phyloP scores from a whole-genome alignment of 176 grass and related monocot genomes.

The Ananas comosus region DNA sequence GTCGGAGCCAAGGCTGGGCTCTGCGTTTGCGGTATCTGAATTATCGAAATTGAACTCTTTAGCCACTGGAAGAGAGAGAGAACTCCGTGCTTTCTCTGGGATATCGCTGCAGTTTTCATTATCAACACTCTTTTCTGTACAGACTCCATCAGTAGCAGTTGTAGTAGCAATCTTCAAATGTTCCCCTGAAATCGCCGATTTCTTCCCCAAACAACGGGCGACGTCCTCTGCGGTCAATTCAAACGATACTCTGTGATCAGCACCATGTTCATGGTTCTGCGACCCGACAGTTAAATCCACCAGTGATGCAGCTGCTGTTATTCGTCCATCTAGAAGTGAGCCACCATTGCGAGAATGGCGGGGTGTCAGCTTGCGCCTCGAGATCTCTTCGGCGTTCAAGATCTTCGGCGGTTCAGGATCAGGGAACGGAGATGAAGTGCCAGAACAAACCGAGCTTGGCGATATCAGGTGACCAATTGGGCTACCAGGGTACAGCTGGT shows the following conservation, averaged over 20 bases:
- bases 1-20: constrained; percentile 40
- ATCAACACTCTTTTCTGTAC: constrained; percentile 17
- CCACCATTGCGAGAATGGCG: constrained; percentile 54
- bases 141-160: constrained; percentile 17
- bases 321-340: constrained; percentile 67
- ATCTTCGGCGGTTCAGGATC: constrained; percentile 62
- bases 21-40: constrained; percentile 25
- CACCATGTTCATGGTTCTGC: constrained; percentile 56
- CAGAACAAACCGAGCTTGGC: constrained; percentile 67
- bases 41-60: constrained; percentile 96
- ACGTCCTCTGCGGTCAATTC: constrained; percentile 88
- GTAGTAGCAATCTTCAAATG: constrained; percentile 1
- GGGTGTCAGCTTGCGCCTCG: constrained; percentile 60
- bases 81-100: constrained; percentile 62
- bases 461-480: constrained; percentile 65
- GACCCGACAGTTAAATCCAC: constrained; percentile 42
- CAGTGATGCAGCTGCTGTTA: constrained; percentile 49
- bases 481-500: constrained; percentile 69
- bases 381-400: constrained; percentile 49
- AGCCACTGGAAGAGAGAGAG: constrained; percentile 39
- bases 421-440: constrained; percentile 58
- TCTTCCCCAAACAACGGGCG: constrained; percentile 72
- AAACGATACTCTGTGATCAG: constrained; percentile 80
- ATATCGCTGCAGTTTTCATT: constrained; percentile 58
- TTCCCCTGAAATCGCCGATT: constrained; percentile 45